Base-by-base conservation (phyloP, 2,329 filamentous ascomycete genomes). In the Diaporthe eres region DNA sequence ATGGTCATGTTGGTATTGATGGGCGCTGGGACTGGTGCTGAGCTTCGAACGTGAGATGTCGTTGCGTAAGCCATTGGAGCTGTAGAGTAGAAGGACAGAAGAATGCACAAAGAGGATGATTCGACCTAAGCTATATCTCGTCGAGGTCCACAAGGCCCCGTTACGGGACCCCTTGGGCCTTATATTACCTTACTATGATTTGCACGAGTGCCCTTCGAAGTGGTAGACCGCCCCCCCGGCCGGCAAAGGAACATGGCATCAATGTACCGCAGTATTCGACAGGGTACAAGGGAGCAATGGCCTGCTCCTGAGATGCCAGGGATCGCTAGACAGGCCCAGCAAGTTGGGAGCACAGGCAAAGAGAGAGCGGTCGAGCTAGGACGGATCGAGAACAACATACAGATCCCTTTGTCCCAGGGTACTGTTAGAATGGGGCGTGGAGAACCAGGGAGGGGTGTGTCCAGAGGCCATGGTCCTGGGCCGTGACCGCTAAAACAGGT, bases 1-100 rank as follows among this genome's bases (percentile, higher is more conserved):
- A 77, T 81, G 78, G 76, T 76, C 78, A 76, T 75, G 68, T 72
- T 78, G 75, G 74, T 81, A 78, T 77, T 76, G 76, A 75, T 74
- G 70, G 75, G 61, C 60, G 75, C 68, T 67, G 75, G 67, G 53
- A 73, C 28, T 65, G 72, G 74, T 77, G 72, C 74, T 74, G 70
- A 74, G 37, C 70, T 71, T 68, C 61, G 78, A 71, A 79, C 76
- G 68, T 78, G 77, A 63, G 80, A 79, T 42, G 77, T 76, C 71
- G 77, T 78, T 49, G 74, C 72, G 71, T 76, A 74, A 60, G 72
- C 72, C 76, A 77, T 77, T 67, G 71, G 55, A 67, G 70, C 57
- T 70, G 57, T 65, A 74, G 63, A 65, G 72, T 65, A 57, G 58
- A 44, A 71, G 57, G 49, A 71, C 72, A 68, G 63, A 74, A 74